Percentiles rank a stretch among this genome's conserved stretches.
Conservation (phyloP, 768 basidiomycete genomes). For the Kwoniella europaea region DNA sequence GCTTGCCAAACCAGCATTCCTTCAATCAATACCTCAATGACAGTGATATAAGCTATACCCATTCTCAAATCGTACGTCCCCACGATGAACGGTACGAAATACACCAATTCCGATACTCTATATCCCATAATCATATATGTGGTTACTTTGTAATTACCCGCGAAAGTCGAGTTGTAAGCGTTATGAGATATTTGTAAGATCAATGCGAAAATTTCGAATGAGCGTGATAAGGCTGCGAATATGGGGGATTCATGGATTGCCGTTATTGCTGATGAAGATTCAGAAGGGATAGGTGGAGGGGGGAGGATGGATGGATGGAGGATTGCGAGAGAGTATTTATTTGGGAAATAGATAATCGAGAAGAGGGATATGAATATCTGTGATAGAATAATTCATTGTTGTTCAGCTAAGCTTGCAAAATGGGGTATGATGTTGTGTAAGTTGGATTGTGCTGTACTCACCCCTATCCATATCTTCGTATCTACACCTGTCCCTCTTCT, state of each 20-base stretch:
- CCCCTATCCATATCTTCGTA: conserved; percentile 6
- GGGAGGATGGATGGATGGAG: conserved; percentile 8
- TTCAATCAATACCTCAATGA: conserved; percentile 10
- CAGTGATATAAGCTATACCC: conserved; percentile 1
- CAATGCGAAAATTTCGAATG: conserved; percentile 1
- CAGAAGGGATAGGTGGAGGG: conserved; percentile 3
- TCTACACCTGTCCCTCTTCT: conserved; percentile 1
- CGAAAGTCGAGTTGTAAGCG: conserved; percentile 17
- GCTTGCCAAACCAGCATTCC: conserved; percentile 24
- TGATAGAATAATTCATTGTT: neutral
- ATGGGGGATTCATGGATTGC: neutral
- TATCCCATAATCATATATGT: conserved; percentile 16
- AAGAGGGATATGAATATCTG: conserved; percentile 15
- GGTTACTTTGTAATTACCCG: conserved; percentile 24
- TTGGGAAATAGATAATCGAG: conserved; percentile 17
- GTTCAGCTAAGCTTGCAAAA: neutral
- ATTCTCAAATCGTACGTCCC: conserved; percentile 17
- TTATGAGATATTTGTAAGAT: conserved; percentile 24
- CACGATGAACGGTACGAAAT: conserved; percentile 18
- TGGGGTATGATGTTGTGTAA: neutral
- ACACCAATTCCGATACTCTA: conserved; percentile 3
- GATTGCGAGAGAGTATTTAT: neutral
- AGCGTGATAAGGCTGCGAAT: conserved; percentile 1
- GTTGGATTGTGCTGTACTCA: conserved; percentile 2
- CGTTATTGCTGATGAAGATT: neutral